A percentile compares a stretch with the other conserved stretches of the same genome.
Evolutionary conservation across 2,329 filamentous ascomycete genomes (phyloP).

Genomic region (Capronia americana): DNA sequence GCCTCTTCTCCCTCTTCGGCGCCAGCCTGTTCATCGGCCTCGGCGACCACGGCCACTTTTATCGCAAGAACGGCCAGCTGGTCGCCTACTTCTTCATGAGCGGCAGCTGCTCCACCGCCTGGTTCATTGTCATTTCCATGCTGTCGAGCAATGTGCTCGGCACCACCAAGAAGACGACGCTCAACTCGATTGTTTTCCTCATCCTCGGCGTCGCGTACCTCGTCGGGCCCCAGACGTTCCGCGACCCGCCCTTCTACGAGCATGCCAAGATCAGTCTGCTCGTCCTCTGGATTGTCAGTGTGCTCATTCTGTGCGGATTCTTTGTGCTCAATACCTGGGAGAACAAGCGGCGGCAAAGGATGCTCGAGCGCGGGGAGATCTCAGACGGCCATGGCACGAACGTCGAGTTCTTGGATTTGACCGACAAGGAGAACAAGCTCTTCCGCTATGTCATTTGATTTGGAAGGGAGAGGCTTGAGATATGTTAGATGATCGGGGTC

Average conservation of each 20-base stretch:
- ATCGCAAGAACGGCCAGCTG: conserved; percentile 13
- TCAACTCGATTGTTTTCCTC: conserved; percentile 19
- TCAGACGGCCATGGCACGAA: conserved; percentile 16
- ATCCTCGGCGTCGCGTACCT: conserved; percentile 18
- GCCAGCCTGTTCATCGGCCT: conserved; percentile 18
- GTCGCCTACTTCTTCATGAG: conserved; percentile 20
- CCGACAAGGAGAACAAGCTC: conserved; percentile 17
- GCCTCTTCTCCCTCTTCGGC: conserved; percentile 13
- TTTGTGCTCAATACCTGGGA: conserved; percentile 17
- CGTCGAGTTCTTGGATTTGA: conserved; percentile 18
- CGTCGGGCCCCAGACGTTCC: conserved; percentile 16
- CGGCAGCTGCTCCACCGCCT: conserved; percentile 12
- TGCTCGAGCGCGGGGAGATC: conserved; percentile 15
- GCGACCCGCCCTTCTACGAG: conserved; percentile 17
- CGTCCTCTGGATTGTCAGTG: conserved; percentile 18
- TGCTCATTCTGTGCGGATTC: conserved; percentile 15
- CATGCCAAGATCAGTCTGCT: conserved; percentile 15
- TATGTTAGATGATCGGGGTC: too few relatives aligned
- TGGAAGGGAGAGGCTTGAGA: not conserved
- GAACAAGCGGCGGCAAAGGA: conserved; percentile 14
- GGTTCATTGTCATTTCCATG: conserved; percentile 18
- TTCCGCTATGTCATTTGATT: conserved; percentile 14
- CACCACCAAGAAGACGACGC: conserved; percentile 19
- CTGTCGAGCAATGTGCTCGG: conserved; percentile 17
- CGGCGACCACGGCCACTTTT: conserved; percentile 17